Base-by-base conservation (phyloP, 176 grass and related monocot species). In the Pharus latifolius region DNA sequence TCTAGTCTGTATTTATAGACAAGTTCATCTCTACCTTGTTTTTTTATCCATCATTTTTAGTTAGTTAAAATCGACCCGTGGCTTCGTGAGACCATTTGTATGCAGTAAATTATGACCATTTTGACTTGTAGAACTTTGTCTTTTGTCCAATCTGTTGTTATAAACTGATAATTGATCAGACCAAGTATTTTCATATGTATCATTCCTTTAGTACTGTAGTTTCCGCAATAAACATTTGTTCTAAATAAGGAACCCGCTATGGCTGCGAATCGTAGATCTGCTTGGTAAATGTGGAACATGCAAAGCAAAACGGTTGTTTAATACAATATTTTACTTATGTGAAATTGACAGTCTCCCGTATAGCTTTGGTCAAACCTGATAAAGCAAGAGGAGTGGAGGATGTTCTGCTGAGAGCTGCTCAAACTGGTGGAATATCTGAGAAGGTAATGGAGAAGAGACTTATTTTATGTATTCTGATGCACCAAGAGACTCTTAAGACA, bases 371-470 rank as follows among this genome's bases (percentile, higher is more conserved):
- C 62, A 99, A 94, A 56, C 90, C 96, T 88, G 96, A 99, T 25
- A 99, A 95, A 79, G 90, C 96, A 41, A 99, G 90, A 87, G 84
- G 87, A 1, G 96, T 99, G 72, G 96, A 99, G 72, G 96, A 99
- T 86, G 79, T 88, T 76, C 23, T 99, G 34, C 73, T 99, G 38
- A 91, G 96, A 83, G 84, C 90, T 76, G 84, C 87, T 52, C 87
- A 99, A 59, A 86, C 60, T 72, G 96, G 96, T 63, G 90, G 88
- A 75, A 94, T 99, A 70, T 56, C 90, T 79, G 95, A 94, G 62
- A 99, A 94, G 90, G 95, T 99, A 62, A 17, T 68, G 32, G 10
- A 24, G 28, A 64, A 47, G 14, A 12, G 17, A 3, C 26, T 18
- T 49, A n/a, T 4, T 43, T 38, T 67, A 2, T 81, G 28, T 11